These are phyloP conservation scores for Akebia trifoliata DNA, from an alignment of 164 flowering plant genomes.

Conservation along the genomic window DNA sequence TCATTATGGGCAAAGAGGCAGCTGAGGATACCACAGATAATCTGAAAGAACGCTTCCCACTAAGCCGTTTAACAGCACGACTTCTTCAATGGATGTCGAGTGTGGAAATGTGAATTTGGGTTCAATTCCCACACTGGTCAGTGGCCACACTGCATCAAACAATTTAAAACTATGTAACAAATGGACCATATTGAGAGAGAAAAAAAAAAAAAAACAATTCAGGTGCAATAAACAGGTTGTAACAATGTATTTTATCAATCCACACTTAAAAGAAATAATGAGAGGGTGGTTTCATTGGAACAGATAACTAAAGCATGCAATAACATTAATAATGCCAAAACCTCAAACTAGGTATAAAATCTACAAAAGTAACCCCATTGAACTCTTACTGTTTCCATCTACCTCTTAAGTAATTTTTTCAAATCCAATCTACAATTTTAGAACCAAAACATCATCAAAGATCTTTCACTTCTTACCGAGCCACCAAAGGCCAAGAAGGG, in stretches of 20 bases:
- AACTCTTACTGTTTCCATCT: too few species aligned
- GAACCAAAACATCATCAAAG: not conserved
- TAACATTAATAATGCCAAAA: too few species aligned
- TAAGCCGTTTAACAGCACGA: constrained; percentile 45
- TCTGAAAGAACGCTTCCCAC: constrained; percentile 60
- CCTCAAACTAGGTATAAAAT: too few species aligned
- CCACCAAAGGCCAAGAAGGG: constrained; percentile 67
- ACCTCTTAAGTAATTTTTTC: not conserved
- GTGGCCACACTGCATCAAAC: constrained; percentile 50
- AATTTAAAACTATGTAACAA: not conserved
- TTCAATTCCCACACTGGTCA: constrained; percentile 44
- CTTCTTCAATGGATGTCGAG: constrained; percentile 37
- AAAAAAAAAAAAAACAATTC: not conserved
- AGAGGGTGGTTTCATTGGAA: too few species aligned
- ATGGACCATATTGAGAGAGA: not conserved
- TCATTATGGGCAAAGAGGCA: not conserved
- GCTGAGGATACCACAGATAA: constrained; percentile 46
- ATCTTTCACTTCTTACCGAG: constrained; percentile 34
- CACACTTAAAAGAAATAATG: too few species aligned
- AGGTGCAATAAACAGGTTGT: too few species aligned
- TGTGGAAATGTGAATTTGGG: constrained; percentile 49
- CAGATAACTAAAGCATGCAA: too few species aligned
- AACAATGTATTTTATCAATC: too few species aligned
- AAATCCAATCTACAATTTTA: not conserved
- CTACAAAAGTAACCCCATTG: too few species aligned